Evolutionary conservation across 208 protist genomes (phyloP), one percentile per base, ranked within the genome.

Genomic region (Trypanosoma avium): DNA sequence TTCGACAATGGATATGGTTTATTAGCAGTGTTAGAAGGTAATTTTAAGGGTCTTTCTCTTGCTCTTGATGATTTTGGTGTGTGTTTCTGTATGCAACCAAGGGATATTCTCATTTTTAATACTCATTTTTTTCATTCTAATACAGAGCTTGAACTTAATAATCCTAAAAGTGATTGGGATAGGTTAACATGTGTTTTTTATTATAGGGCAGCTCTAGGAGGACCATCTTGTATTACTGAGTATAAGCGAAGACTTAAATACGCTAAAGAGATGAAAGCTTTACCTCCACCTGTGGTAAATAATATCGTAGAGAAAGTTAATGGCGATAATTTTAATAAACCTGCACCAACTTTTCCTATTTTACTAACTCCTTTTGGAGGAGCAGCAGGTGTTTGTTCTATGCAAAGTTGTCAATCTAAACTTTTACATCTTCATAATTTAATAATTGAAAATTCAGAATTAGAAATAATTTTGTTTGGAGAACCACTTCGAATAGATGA

Each of bases 71-170:
- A 87, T 47, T 91, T 92, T 57, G 55, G 61, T 55, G 75, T 95
- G 13, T 91, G 81, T 46, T 77, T 94, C 15, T 54, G 69, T 17
- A 49, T 97, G 75, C 78, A 86, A 27, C 86, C 89, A 50, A 57
- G 83, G n/a, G 92, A 97, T 62, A 76, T 97, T 10, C 64, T 97
- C 21, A 61, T 97, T 45, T 97, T 97, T 62, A 82, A 97, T 52
- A 91, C 92, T n/a, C 92, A 97, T 75, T 80, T 89, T 71, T 94
- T 88, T 45, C 92, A 97, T 79, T 92, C 86, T 13, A 97, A 97
- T 70, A 97, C 89, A 21, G 88, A 97, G 65, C 60, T 83, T 22
- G 88, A 97, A 61, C n/a, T 50, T 29, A 47, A 67, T 52, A 54
- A 82, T 47, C 26, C 24, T n/a, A 73, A 57, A 4, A 61, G 59